Base-by-base conservation (phyloP, 2,329 filamentous ascomycete species). In the Aspergillus glaucus region DNA sequence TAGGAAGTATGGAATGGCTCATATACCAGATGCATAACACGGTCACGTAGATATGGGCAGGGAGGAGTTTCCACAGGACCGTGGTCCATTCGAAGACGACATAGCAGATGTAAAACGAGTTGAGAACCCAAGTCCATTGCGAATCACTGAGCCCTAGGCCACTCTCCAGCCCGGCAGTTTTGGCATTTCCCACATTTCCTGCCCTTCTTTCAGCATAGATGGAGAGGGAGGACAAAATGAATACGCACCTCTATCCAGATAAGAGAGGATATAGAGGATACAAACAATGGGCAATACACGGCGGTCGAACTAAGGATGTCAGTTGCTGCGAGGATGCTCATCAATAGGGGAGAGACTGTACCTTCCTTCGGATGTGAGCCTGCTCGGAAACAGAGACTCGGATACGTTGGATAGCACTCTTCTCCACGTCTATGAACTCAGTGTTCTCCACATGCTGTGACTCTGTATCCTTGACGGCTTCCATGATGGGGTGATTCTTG, bases 31-130 rank as follows among this genome's bases (percentile, higher is more conserved):
- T 52, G 26, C 55, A 62, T 3, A 60, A 39, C 2, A 40, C 21
- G 4, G 56, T 51, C 14, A 61, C 37, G 34, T 60, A 61, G 10
- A 49, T 49, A 34, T 62, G 59, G 2, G 60, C 59, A 3, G 60
- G 57, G 7, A 62, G 43, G 9, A 61, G 48, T 24, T 60, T 61
- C 57, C 60, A 62, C 6, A 60, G 26, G 2, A 62, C 48, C 1
- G 56, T 58, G 1, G 56, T 55, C 60, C 60, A 62, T 22, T 61
- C 59, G 14, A 62, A 61, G 17, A 57, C 4, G 19, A 60, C 57
- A 19, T 61, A 62, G 34, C 48, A 57, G 14, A 61, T 59, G 36
- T 62, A 61, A 17, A 62, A 61, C 0, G 56, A 49, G 39, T 58
- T 54, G n/a, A 62, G 40, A 0, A 61, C 54, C 60, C 59, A 62